Evolutionary conservation across 2,329 filamentous ascomycete species (phyloP).

Genomic region (Massarina eburnea): DNA sequence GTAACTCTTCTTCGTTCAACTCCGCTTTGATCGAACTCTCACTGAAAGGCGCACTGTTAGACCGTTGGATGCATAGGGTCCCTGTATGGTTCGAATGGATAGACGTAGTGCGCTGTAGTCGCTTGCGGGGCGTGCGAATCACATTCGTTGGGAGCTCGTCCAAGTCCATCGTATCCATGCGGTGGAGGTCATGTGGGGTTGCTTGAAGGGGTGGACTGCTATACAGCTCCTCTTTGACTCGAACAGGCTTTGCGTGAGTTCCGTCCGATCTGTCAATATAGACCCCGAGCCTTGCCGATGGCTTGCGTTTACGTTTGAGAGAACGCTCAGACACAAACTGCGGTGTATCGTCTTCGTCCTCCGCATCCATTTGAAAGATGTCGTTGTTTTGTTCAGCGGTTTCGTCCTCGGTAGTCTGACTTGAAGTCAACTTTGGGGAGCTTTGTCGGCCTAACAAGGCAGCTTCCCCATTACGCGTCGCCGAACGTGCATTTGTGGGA

Average conservation of each 20-base stretch:
- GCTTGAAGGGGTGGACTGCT: conserved; percentile 36
- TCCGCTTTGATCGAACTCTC: conserved; percentile 22
- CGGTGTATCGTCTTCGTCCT: conserved; percentile 44
- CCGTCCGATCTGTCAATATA: conserved; percentile 29
- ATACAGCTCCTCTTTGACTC: conserved; percentile 44
- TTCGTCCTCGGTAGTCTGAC: conserved; percentile 49
- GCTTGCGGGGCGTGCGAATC: conserved; percentile 34
- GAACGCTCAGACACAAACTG: conserved; percentile 46
- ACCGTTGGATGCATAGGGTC: conserved; percentile 27
- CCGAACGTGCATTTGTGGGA: not conserved
- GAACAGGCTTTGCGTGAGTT: conserved; percentile 33
- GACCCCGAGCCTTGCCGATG: conserved; percentile 18
- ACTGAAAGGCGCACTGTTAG: conserved; percentile 29
- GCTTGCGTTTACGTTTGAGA: conserved; percentile 46
- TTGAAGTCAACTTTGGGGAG: conserved; percentile 38
- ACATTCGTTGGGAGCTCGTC: conserved; percentile 39
- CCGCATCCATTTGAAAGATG: conserved; percentile 6
- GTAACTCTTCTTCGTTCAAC: conserved; percentile 2
- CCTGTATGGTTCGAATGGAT: conserved; percentile 15
- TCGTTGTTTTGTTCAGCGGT: conserved; percentile 15
- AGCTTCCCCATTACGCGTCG: not conserved
- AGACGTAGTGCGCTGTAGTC: conserved; percentile 7
- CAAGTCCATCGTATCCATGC: conserved; percentile 49
- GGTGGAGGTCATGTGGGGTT: conserved; percentile 19
- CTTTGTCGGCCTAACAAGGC: conserved; percentile 4